Percentiles rank a stretch among this genome's conserved stretches.
Evolutionary conservation across 345 rosid genomes (phyloP).

Genomic region (Adansonia digitata): DNA sequence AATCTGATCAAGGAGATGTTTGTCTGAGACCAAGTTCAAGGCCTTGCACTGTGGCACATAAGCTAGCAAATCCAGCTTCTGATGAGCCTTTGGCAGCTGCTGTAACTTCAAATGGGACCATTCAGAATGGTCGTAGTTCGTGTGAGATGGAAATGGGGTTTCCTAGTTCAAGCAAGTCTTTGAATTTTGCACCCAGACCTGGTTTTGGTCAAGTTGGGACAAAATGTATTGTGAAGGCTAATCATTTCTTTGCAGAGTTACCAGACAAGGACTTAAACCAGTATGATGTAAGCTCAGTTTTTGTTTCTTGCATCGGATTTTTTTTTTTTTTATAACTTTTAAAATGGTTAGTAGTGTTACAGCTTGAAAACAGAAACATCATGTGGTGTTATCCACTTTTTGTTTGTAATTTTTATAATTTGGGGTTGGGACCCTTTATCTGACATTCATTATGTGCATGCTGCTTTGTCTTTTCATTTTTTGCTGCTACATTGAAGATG

Average conservation of each 20-base stretch:
- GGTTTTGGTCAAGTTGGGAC: conserved; percentile 88
- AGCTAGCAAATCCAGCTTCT: conserved; percentile 39
- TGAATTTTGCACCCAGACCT: conserved; percentile 76
- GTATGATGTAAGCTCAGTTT: conserved; percentile 71
- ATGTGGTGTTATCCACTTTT: not conserved
- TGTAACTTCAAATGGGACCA: conserved; percentile 26
- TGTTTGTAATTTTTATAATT: conserved; percentile 4
- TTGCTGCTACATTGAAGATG: conserved; percentile 31
- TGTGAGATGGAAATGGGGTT: conserved; percentile 49
- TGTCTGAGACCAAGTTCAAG: conserved; percentile 91
- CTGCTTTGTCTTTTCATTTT: conserved; percentile 21
- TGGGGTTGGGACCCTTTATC: conserved; percentile 25
- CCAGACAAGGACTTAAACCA: conserved; percentile 91
- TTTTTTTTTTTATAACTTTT: conserved; percentile 4
- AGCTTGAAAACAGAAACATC: not conserved
- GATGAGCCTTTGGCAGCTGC: conserved; percentile 24
- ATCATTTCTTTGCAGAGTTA: conserved; percentile 91
- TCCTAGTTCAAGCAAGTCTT: conserved; percentile 64
- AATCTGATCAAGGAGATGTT: conserved; percentile 85
- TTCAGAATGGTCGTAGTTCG: conserved; percentile 22
- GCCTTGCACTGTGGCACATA: conserved; percentile 65
- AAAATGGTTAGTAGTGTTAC: conserved; percentile 8
- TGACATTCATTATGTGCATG: conserved; percentile 27
- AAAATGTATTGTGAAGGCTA: conserved; percentile 93
- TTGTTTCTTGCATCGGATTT: conserved; percentile 6